Base-by-base conservation (phyloP, 805 yeast species). In the Tetrapisispora nanseiensis region DNA sequence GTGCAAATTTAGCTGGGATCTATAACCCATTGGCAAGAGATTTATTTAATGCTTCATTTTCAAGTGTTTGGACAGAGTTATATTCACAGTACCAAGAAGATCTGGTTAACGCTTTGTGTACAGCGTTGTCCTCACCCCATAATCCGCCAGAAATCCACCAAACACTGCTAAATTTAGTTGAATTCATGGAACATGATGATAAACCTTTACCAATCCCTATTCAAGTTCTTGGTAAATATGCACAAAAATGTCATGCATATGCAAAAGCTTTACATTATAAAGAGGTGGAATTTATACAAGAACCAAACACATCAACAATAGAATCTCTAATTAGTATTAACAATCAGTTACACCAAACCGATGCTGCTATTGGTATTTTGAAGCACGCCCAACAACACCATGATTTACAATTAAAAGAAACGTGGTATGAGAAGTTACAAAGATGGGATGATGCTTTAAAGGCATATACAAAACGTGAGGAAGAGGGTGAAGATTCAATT, bases 371-470 rank as follows among this genome's bases (percentile, higher is more conserved):
- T 43, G 99, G 99, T 48, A 89, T 92, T 42, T 70, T 92, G 51
- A 90, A 87, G 55, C 94, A 89, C 63, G 96, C 97, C 1, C 95
- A 86, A 59, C 79, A 83, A 46, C 90, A 85, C 48, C 95, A 90
- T 55, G 86, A 82, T 43, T 67, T 92, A 35, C 96, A 89, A 61
- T 72, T 94, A 46, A 90, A 89, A 56, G 98, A 92, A 62, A 85
- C 96, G 0, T 92, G 98, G 98, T 92, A 86, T 55, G 98, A 92
- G 61, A 92, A 90, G 57, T 67, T 92, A 33, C 97, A 87, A 56
- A 71, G 97, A 48, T 92, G 99, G 99, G 97, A 90, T 51, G 98
- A 92, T 63, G 99, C 99, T 0, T 68, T 92, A 46, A 74, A 76
- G 37, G 96, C 97, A 0, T 92, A 92, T 59, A 80, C 81, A 50